Conservation (phyloP, 1,284 basidiomycete genomes). For the Austroboletus niveus region DNA sequence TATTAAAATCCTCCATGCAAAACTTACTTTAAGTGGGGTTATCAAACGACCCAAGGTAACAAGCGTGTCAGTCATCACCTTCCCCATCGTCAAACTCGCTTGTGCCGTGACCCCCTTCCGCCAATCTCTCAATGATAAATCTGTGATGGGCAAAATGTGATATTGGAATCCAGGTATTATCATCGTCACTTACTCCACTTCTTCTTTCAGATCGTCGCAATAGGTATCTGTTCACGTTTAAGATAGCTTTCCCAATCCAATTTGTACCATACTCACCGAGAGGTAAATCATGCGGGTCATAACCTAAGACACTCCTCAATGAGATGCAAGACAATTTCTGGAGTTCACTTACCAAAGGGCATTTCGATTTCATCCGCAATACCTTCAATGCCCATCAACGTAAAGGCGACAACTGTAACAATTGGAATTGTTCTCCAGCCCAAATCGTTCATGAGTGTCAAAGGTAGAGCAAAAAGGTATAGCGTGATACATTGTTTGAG, state of each 20-base stretch:
- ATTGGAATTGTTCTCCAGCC: slow-evolving; percentile 83
- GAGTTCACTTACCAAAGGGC: slow-evolving; percentile 64
- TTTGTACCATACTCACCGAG: slow-evolving; percentile 48
- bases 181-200: slow-evolving; percentile 55
- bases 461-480: slow-evolving; percentile 84
- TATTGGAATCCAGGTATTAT: neutral
- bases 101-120: slow-evolving; percentile 70
- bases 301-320: slow-evolving; percentile 39
- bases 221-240: slow-evolving; percentile 60
- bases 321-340: neutral
- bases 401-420: slow-evolving; percentile 81
- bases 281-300: slow-evolving; percentile 64
- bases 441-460: slow-evolving; percentile 76
- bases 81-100: slow-evolving; percentile 71
- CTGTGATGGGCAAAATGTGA: slow-evolving; percentile 37
- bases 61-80: slow-evolving; percentile 59
- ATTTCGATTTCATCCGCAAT: slow-evolving; percentile 91
- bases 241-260: neutral
- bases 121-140: slow-evolving; percentile 74
- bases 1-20: neutral
- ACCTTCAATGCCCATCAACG: slow-evolving; percentile 90
- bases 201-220: slow-evolving; percentile 82
- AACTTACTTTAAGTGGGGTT: neutral
- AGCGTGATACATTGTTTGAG: slow-evolving; percentile 91
- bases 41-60: neutral